phyloP scores from a whole-genome alignment of 2,329 filamentous ascomycete species.

The Pyrenophora tritici-repentis region DNA sequence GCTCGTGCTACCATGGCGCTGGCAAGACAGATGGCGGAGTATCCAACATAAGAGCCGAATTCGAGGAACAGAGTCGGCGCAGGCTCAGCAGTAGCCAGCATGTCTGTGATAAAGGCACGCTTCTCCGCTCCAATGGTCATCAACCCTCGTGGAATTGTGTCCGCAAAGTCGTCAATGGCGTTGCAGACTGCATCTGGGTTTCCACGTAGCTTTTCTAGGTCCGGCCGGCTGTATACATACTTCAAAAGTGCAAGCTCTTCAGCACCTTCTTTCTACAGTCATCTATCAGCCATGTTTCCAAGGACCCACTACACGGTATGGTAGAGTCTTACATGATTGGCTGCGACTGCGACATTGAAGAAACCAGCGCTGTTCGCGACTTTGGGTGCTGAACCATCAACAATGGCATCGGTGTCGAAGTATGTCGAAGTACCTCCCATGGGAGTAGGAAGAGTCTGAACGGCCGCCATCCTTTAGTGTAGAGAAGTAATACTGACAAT shows the following conservation, averaged over 20 bases:
- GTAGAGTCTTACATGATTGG: not conserved
- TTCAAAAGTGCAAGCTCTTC: slow-evolving; percentile 1
- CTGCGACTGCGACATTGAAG: slow-evolving; percentile 1
- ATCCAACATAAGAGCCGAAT: slow-evolving; percentile 1
- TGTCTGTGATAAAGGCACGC: not conserved
- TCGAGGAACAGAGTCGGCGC: not conserved
- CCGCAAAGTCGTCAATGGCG: not conserved
- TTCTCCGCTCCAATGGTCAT: slow-evolving; percentile 1
- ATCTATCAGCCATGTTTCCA: not conserved
- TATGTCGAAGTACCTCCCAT: slow-evolving; percentile 1
- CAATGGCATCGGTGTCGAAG: not conserved
- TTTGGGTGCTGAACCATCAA: not conserved
- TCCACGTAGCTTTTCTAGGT: not conserved
- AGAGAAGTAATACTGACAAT: too few relatives aligned
- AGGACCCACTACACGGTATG: too few relatives aligned
- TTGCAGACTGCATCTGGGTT: slow-evolving; percentile 1
- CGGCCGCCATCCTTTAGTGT: not conserved
- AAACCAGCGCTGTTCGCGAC: slow-evolving; percentile 2
- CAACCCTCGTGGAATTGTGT: not conserved
- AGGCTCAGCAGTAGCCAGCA: not conserved
- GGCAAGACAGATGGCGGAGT: slow-evolving; percentile 3
- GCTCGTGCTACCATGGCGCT: not conserved
- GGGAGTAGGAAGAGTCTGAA: not conserved
- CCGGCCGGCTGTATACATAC: not conserved
- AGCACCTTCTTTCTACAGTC: not conserved